Base-by-base conservation (phyloP, 805 yeast genomes). In the Nakazawaea populi region DNA sequence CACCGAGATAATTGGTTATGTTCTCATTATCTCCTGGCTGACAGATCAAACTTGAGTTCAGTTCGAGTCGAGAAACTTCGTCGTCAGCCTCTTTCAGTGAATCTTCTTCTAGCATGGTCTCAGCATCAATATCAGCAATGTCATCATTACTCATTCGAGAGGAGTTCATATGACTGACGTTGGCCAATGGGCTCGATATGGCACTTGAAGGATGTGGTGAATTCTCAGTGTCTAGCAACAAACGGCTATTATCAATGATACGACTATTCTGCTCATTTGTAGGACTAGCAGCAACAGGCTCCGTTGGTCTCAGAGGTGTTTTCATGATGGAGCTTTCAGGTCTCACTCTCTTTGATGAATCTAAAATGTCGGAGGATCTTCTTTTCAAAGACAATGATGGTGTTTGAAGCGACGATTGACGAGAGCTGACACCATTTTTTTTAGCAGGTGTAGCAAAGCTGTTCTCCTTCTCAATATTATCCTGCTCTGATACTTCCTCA, bases 241-340 rank as follows among this genome's bases (percentile, higher is more conserved):
- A 44, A 38, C 55, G 55, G n/a, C 55, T 43, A 34, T 56, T 60
- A 18, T 58, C 61, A 14, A 59, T 53, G 29, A 55, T 52, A 1
- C 56, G 34, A 41, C 55, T 53, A 10, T 51, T 48, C 45, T 67
- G 70, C 40, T 64, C 70, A 27, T 64, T 60, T 6, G 55, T 53
- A 27, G 69, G 69, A 40, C 64, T 60, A 6, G 56, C 50, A 4
- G 70, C 65, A 29, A 58, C 58, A 4, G 70, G 60, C 48, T 67
- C 66, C 6, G 69, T 64, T 5, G 59, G 47, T 11, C 69, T 58
- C 6, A 61, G 52, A 7, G 70, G 71, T 4, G 56, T 55, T 40
- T 37, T 44, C 18, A 47, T 8, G 5, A 40, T 6, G 2, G 53
- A 42, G 6, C 37, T 46, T n/a, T 24, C 41, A 12, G 29, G 11